These are phyloP conservation scores for Penicillium decumbens DNA, from an alignment of 2,329 filamentous ascomycete genomes.

Conservation along the genomic window DNA sequence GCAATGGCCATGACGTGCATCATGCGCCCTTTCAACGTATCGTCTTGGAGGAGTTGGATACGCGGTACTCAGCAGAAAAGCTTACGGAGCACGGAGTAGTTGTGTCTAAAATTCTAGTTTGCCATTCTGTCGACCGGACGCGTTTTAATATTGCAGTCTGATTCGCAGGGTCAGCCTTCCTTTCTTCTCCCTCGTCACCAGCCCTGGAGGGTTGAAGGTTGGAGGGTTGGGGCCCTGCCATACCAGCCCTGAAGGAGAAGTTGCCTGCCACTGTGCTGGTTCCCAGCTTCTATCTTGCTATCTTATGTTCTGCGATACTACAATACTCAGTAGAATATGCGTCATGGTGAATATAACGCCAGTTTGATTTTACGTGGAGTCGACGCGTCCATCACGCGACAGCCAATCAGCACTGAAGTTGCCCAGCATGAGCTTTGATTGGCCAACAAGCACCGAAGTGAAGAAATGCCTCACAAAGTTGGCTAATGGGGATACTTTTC, in stretches of 20 bases:
- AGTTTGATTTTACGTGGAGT: not conserved
- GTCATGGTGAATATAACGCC: not conserved
- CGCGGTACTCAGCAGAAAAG: not conserved
- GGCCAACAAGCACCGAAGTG: not conserved
- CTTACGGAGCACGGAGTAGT: not conserved
- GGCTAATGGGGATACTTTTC: not conserved
- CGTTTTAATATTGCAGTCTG: slow-evolving; percentile 14
- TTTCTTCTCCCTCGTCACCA: slow-evolving; percentile 9
- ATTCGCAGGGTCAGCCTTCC: slow-evolving; percentile 3
- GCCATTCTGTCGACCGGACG: slow-evolving; percentile 2
- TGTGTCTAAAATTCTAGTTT: not conserved
- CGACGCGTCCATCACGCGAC: slow-evolving; percentile 3
- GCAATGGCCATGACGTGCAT: slow-evolving; percentile 11
- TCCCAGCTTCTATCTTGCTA: not conserved
- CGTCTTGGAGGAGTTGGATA: not conserved
- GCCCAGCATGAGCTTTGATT: not conserved
- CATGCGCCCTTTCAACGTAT: slow-evolving; percentile 1
- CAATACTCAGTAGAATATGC: not conserved
- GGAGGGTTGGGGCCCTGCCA: slow-evolving; percentile 3
- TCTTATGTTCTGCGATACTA: not conserved
- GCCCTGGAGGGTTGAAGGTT: slow-evolving; percentile 7
- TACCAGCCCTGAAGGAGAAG: slow-evolving; percentile 10
- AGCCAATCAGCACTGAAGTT: slow-evolving; percentile 8
- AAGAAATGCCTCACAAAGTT: not conserved
- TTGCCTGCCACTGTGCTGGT: not conserved